Evolutionary conservation across 2,329 filamentous ascomycete genomes (phyloP).

Genomic region (Alternaria rosae): DNA sequence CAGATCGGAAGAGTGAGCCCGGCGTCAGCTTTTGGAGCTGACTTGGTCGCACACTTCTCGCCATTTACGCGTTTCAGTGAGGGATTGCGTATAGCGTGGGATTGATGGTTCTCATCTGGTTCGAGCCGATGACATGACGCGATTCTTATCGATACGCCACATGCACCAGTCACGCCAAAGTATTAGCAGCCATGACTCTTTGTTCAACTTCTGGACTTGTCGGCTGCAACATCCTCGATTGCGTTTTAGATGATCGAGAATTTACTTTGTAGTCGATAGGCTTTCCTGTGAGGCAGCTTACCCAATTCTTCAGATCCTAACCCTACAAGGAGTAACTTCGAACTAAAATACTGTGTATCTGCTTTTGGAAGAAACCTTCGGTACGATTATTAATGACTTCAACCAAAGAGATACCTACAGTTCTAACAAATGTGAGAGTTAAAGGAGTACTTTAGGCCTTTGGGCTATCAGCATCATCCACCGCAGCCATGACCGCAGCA

Average conservation of each 20-base stretch:
- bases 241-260: neutral
- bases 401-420: neutral
- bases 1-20: neutral
- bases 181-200: conserved; percentile 9
- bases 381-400: neutral
- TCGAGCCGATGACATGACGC: conserved; percentile 17
- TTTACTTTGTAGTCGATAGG: neutral
- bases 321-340: neutral
- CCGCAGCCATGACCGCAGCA: conserved; percentile 36
- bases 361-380: neutral
- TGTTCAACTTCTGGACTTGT: neutral
- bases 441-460: neutral
- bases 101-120: neutral
- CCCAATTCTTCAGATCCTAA: neutral
- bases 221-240: neutral
- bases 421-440: neutral
- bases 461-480: neutral
- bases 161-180: conserved; percentile 19
- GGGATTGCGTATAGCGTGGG: neutral
- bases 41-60: conserved; percentile 17
- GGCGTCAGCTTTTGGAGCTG: conserved; percentile 16
- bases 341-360: neutral
- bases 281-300: neutral
- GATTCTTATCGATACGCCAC: conserved; percentile 35
- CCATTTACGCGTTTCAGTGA: conserved; percentile 19